phyloP scores from a whole-genome alignment of 257 asterid genomes.

The Solanum corneliomulleri region DNA sequence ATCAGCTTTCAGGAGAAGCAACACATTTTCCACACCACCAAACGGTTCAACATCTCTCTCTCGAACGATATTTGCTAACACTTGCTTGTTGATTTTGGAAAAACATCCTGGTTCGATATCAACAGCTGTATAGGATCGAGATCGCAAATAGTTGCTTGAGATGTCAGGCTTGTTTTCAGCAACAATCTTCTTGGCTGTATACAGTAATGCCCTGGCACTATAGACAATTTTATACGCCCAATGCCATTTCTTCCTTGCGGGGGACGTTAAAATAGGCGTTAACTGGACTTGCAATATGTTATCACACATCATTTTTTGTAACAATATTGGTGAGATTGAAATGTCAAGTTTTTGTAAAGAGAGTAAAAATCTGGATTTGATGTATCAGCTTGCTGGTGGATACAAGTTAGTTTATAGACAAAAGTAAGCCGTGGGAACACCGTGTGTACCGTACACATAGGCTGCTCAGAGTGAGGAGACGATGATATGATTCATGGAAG shows the following conservation, averaged over 20 bases:
- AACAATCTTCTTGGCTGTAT: background rate
- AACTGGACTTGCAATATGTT: background rate
- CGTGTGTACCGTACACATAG: background rate
- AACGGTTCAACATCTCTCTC: slow-evolving; percentile 7
- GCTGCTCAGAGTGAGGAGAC: background rate
- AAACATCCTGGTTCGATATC: slow-evolving; percentile 7
- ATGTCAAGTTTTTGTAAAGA: background rate
- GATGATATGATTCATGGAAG: background rate
- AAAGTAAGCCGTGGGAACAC: background rate
- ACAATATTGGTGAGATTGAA: background rate
- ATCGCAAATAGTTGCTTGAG: background rate
- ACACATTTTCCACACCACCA: slow-evolving; percentile 33
- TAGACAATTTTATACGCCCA: background rate
- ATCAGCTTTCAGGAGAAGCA: slow-evolving; percentile 17
- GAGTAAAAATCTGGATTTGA: background rate
- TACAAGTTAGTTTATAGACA: background rate
- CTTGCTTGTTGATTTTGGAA: background rate
- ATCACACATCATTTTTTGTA: background rate
- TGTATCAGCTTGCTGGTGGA: background rate
- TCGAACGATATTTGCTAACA: background rate
- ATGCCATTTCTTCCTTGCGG: background rate
- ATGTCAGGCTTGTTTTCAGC: background rate
- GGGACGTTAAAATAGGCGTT: background rate
- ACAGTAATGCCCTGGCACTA: background rate
- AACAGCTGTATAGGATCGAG: slow-evolving; percentile 12